Conservation (phyloP, 2,329 filamentous ascomycete genomes). For the Arthrobotrys pseudoclavata region DNA sequence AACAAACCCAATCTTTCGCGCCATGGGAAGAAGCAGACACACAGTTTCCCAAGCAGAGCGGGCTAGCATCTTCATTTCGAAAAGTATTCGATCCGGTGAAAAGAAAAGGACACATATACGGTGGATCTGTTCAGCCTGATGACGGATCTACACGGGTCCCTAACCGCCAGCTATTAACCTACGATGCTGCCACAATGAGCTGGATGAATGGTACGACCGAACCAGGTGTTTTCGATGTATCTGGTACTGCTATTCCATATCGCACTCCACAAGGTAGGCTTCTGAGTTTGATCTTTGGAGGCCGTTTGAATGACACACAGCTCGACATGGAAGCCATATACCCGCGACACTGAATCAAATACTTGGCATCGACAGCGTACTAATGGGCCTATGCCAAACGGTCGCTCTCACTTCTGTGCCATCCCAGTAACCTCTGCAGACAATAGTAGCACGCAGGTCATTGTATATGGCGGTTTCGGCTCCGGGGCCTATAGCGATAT, state of each 20-base stretch:
- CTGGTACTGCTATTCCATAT: conserved; percentile 28
- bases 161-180: conserved; percentile 26
- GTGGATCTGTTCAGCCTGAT: conserved; percentile 25
- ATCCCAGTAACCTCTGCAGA: conserved; percentile 10
- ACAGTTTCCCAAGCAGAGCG: conserved; percentile 24
- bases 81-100: conserved; percentile 18
- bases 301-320: conserved; percentile 19
- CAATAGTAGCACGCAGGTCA: conserved; percentile 27
- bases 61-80: conserved; percentile 10
- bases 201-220: conserved; percentile 30
- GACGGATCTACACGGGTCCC: not conserved
- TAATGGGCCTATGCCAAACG: conserved; percentile 4
- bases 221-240: conserved; percentile 21
- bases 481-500: conserved; percentile 8
- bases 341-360: conserved; percentile 30
- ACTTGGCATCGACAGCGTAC: conserved; percentile 33
- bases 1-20: conserved; percentile 1
- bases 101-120: conserved; percentile 42
- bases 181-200: conserved; percentile 8
- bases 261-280: conserved; percentile 3
- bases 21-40: conserved; percentile 36
- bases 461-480: conserved; percentile 33
- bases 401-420: conserved; percentile 25
- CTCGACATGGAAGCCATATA: conserved; percentile 35
- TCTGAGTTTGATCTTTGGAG: conserved; percentile 23